Evolutionary conservation across 108 stramenopile species (phyloP).

Genomic region (Cyclotella kingstonii): DNA sequence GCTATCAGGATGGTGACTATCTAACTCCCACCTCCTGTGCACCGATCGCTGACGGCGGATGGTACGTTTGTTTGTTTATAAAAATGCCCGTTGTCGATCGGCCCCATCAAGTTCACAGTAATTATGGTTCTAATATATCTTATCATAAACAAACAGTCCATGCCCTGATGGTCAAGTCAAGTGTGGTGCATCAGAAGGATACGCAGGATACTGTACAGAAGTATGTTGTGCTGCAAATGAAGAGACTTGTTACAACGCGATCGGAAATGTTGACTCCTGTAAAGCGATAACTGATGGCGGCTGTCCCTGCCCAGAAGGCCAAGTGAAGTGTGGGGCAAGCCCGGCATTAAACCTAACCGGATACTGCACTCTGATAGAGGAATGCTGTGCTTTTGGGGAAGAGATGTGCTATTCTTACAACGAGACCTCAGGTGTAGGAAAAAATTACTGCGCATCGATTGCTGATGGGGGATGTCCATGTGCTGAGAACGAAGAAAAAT

Average conservation of each 20-base stretch:
- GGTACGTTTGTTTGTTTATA: no score
- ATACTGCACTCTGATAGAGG: not conserved
- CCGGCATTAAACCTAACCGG: not conserved
- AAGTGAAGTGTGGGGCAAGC: conserved; percentile 9
- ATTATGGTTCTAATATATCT: no score
- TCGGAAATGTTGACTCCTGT: no score
- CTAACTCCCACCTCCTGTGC: no score
- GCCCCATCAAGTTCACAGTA: no score
- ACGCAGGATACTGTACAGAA: not conserved
- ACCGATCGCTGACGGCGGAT: no score
- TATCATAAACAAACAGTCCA: no score
- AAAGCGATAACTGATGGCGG: no score
- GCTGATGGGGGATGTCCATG: conserved; percentile 6
- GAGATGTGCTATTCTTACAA: conserved; percentile 5
- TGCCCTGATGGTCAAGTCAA: conserved; percentile 2
- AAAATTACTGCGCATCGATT: not conserved
- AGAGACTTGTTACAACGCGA: conserved; percentile 5
- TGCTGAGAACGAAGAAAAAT: not conserved
- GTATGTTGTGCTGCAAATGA: conserved; percentile 1
- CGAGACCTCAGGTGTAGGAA: not conserved
- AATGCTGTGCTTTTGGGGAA: conserved; percentile 2
- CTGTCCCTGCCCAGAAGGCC: not conserved
- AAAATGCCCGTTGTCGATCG: no score
- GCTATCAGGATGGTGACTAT: no score
- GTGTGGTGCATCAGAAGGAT: conserved; percentile 1